Conservation (phyloP, 768 basidiomycete species). For the Neoboletus brunneissimus region DNA sequence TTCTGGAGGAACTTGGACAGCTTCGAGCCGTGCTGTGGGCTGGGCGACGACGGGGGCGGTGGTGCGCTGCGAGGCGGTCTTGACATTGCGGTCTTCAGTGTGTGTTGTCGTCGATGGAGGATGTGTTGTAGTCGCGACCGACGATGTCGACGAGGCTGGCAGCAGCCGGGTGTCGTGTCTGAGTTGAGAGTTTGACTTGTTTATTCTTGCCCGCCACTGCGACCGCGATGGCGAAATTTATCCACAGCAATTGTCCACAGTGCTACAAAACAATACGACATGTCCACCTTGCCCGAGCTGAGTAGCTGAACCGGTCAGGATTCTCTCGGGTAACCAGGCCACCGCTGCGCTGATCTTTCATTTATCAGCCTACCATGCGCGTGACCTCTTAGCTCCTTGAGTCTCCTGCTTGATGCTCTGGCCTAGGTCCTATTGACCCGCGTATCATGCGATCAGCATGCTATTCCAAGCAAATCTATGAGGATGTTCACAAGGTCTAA, state of each 20-base stretch:
- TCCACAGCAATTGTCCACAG: conserved; percentile 5
- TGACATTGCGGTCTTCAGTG: conserved; percentile 37
- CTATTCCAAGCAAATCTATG: neutral
- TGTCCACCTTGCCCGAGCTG: neutral
- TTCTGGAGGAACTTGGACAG: conserved; percentile 70
- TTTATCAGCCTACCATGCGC: neutral
- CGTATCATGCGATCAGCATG: neutral
- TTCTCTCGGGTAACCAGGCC: neutral
- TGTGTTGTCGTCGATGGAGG: conserved; percentile 6
- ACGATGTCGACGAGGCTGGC: conserved; percentile 10
- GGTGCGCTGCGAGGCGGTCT: conserved; percentile 45
- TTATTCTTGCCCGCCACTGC: conserved; percentile 20
- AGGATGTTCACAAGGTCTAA: neutral
- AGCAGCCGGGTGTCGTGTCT: conserved; percentile 10
- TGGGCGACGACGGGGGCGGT: conserved; percentile 42
- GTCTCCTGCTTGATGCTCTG: neutral
- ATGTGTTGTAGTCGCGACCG: conserved; percentile 20
- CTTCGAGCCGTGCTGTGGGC: conserved; percentile 47
- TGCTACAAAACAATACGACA: conserved; percentile 6
- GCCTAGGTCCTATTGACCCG: neutral
- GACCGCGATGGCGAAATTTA: conserved; percentile 17
- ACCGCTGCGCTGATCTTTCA: neutral
- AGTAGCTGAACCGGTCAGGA: neutral
- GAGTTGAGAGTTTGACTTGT: conserved; percentile 29
- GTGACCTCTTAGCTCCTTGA: neutral